phyloP scores from a whole-genome alignment of 495 filamentous ascomycete genomes.

The Trichoderma virens region DNA sequence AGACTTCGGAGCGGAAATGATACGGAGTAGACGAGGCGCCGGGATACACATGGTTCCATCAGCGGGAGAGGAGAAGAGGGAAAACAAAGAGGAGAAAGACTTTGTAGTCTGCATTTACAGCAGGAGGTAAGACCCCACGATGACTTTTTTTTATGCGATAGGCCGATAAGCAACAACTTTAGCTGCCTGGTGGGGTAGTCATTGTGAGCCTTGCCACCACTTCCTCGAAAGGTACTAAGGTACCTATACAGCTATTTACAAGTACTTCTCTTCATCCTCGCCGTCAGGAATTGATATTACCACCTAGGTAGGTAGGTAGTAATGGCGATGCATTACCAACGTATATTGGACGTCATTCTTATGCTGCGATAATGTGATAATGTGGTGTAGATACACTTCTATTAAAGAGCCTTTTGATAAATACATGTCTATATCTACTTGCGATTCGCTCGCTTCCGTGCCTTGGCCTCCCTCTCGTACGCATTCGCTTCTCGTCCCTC shows the following conservation, averaged over 20 bases:
- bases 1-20: neutral
- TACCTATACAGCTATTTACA: too few relatives aligned
- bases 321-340: too few relatives aligned
- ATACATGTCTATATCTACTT: neutral
- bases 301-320: too few relatives aligned
- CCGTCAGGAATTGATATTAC: too few relatives aligned
- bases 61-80: neutral
- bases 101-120: neutral
- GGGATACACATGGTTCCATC: conserved; percentile 1
- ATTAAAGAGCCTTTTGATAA: neutral
- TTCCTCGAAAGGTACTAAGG: too few relatives aligned
- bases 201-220: too few relatives aligned
- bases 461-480: conserved; percentile 79
- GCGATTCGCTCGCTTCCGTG: conserved; percentile 48
- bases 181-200: too few relatives aligned
- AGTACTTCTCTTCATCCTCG: too few relatives aligned
- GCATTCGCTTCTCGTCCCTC: conserved; percentile 79
- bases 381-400: too few relatives aligned
- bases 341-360: too few relatives aligned
- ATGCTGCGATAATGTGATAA: too few relatives aligned
- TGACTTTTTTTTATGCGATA: conserved; percentile 1
- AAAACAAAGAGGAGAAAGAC: neutral
- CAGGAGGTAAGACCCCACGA: neutral
- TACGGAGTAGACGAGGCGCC: neutral
- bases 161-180: conserved; percentile 2